Evolutionary conservation across 257 asterid species (phyloP).

Genomic region (Ballota nigra): DNA sequence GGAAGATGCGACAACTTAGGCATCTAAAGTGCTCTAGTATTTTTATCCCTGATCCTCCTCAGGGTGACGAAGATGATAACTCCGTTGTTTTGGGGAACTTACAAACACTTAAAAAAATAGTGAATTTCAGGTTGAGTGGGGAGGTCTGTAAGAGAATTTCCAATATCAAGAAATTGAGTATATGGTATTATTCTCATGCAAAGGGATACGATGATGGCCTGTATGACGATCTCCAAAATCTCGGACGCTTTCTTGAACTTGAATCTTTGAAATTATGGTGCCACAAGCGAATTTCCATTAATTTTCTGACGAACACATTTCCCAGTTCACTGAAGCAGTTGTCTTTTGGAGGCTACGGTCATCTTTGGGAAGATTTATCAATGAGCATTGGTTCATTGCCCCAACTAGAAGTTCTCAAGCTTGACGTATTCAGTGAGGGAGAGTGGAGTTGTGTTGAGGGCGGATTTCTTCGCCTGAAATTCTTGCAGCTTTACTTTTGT

Average conservation of each 20-base stretch:
- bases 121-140: not conserved
- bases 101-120: not conserved
- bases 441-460: not conserved
- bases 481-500: not conserved
- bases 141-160: not conserved
- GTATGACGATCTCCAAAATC: slow-evolving; percentile 2
- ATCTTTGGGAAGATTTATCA: not conserved
- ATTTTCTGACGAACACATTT: not conserved
- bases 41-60: not conserved
- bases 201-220: not conserved
- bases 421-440: not conserved
- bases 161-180: not conserved
- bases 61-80: not conserved
- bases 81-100: not conserved
- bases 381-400: not conserved
- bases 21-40: not conserved
- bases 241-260: not conserved
- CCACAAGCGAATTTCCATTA: not conserved
- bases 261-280: not conserved
- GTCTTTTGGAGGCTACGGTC: not conserved
- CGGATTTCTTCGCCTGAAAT: not conserved
- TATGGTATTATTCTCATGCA: not conserved
- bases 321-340: not conserved
- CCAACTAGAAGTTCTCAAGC: not conserved
- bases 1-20: slow-evolving; percentile 15